phyloP scores from a whole-genome alignment of 2,329 filamentous ascomycete genomes.

The Sclerotinia sclerotiorum region DNA sequence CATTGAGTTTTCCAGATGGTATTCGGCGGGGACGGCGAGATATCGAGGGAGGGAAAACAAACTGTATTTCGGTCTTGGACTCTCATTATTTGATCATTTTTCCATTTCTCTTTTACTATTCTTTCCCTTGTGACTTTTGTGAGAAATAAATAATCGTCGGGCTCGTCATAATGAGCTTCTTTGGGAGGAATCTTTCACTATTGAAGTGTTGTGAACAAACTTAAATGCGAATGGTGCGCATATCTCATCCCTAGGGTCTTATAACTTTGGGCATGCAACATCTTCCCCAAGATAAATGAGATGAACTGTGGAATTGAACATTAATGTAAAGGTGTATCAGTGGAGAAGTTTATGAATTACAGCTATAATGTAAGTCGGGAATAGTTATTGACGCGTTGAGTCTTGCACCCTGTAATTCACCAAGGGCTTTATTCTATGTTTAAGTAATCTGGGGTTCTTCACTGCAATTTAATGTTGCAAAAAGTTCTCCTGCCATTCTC shows the following conservation, averaged over 20 bases:
- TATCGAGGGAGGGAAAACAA: neutral
- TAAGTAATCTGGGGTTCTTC: neutral
- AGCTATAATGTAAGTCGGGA: neutral
- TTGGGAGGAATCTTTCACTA: neutral
- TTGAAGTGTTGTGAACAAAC: neutral
- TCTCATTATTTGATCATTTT: neutral
- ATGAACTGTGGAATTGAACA: neutral
- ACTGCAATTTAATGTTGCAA: neutral
- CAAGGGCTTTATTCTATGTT: neutral
- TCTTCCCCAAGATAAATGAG: neutral
- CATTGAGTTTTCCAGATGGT: neutral
- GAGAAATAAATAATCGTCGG: neutral
- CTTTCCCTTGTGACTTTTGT: neutral
- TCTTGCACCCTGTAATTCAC: neutral
- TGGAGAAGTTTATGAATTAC: neutral
- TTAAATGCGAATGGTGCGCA: constrained; percentile 1
- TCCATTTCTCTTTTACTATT: neutral
- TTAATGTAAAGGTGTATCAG: neutral
- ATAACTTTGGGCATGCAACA: neutral
- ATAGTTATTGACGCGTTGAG: no score
- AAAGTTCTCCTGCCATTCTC: no score
- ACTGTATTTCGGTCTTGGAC: neutral
- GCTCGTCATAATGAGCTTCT: neutral
- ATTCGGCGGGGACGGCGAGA: neutral
- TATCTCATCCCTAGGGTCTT: neutral